Conservation (phyloP, 140 eudicot genomes). For the Bidens hawaiensis region DNA sequence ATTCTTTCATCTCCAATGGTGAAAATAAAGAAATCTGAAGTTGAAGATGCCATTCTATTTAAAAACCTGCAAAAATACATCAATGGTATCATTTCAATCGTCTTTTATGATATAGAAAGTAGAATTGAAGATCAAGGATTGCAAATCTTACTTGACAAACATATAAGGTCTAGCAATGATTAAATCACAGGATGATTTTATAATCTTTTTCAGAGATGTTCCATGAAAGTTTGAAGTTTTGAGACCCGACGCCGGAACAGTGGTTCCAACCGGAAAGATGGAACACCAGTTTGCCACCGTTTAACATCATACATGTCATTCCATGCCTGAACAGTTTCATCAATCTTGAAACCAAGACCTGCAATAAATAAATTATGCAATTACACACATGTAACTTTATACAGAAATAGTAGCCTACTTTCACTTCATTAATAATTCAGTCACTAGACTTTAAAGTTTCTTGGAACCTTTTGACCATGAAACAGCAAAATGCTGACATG, state of each 20-base stretch:
- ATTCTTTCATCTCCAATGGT: slow-evolving; percentile 25
- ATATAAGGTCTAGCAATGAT: slow-evolving; percentile 25
- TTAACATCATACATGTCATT: slow-evolving; percentile 94
- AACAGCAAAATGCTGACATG: not conserved
- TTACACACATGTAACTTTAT: not conserved
- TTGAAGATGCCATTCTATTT: slow-evolving; percentile 7
- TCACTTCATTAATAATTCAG: slow-evolving; percentile 1
- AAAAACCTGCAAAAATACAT: slow-evolving; percentile 25
- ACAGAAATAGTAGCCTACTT: not conserved
- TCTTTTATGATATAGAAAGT: slow-evolving; percentile 6
- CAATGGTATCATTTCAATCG: not conserved
- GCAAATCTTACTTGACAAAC: slow-evolving; percentile 23
- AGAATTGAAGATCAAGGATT: slow-evolving; percentile 9
- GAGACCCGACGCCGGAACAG: slow-evolving; percentile 78
- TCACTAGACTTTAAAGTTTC: not conserved
- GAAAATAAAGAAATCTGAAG: not conserved
- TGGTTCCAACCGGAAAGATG: slow-evolving; percentile 75
- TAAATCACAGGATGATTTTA: slow-evolving; percentile 15
- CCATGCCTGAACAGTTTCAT: slow-evolving; percentile 96
- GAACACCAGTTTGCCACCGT: slow-evolving; percentile 83
- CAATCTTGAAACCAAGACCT: slow-evolving; percentile 72
- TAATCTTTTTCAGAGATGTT: slow-evolving; percentile 42
- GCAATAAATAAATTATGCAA: slow-evolving; percentile 10
- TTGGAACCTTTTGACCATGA: not conserved
- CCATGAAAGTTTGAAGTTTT: slow-evolving; percentile 60